Evolutionary conservation across 331 rosid genomes (phyloP), one percentile per base, ranked within the genome.

Genomic region (Rosa hybrid): DNA sequence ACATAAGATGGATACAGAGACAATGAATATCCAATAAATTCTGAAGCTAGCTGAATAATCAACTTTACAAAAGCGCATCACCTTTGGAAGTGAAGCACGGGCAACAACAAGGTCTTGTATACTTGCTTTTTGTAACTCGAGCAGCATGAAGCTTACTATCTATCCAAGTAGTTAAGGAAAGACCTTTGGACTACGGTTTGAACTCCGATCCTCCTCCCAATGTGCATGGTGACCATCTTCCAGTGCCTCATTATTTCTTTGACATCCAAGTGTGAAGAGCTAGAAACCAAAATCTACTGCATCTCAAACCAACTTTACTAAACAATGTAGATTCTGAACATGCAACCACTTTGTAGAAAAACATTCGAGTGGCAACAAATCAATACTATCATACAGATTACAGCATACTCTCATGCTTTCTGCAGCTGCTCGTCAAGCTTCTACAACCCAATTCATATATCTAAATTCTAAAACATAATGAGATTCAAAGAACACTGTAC

Each of bases 401-500:
- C 27, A 45, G 12, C 11, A 81, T 30, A 21, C 54, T 72, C 49
- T 10, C 20, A 78, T 45, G 76, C 53, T 38, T 23, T 42, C 25
- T 18, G 44, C 44, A 21, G 63, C 49, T 12, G 60, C 72, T 63
- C 20, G 48, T 60, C 60, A 78, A 56, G 38, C 71, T 38, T 75
- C 27, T 12, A 76, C 50, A 25, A 76, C 21, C 67, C 27, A 38
- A 50, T 2, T 41, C 14, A 48, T 71, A 70, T 41, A 9, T 38
- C 86, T 87, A 93, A 74, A 95, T 91, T 38, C 86, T 87, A 93
- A 74, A 95, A 93, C 97, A 95, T 87, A 72, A 93, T 77, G 80
- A 95, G 98, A 88, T 92, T 95, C 81, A 95, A 82, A 57, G 99
- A 90, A 85, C 93, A 93, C 82, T 93, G 94, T 83, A 93, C 93